A percentile compares a stretch with the other conserved stretches of the same genome.
Conservation (phyloP, 306 rosid species). For the Acacia crassicarpa region DNA sequence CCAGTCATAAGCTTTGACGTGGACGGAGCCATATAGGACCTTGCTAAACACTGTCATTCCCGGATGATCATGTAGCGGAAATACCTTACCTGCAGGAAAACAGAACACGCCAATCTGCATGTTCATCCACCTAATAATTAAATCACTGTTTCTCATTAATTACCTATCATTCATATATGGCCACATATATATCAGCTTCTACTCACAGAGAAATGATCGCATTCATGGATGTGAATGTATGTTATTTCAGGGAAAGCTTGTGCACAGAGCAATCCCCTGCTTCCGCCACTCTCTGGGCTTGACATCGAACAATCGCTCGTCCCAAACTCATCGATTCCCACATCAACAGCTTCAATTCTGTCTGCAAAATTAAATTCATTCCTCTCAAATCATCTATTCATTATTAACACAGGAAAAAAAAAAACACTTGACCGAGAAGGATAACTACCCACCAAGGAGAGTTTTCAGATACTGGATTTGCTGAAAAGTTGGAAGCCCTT, state of each 20-base stretch:
- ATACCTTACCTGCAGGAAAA: constrained; percentile 48
- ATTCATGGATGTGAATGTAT: constrained; percentile 67
- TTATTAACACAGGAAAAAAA: not conserved
- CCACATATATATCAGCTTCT: not conserved
- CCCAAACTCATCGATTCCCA: constrained; percentile 57
- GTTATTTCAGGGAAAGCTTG: constrained; percentile 50
- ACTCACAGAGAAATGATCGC: constrained; percentile 56
- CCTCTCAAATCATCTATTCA: not conserved
- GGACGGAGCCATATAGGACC: constrained; percentile 52
- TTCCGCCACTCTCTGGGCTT: constrained; percentile 24
- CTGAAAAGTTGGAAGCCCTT: constrained; percentile 41
- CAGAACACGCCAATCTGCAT: constrained; percentile 69
- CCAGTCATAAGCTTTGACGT: constrained; percentile 69
- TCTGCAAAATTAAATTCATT: constrained; percentile 33
- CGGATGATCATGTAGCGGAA: constrained; percentile 79
- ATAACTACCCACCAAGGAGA: constrained; percentile 38
- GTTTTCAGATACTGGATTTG: constrained; percentile 50
- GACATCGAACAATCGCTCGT: constrained; percentile 31
- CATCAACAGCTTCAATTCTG: constrained; percentile 49
- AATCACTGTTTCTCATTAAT: not conserved
- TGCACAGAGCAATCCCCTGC: constrained; percentile 43
- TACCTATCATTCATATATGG: not conserved
- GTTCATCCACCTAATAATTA: not conserved
- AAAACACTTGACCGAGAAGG: not conserved
- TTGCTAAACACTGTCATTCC: constrained; percentile 77